These are phyloP conservation scores for Pseudocercospora fuligena DNA, from an alignment of 2,329 filamentous ascomycete species.

Conservation along the genomic window DNA sequence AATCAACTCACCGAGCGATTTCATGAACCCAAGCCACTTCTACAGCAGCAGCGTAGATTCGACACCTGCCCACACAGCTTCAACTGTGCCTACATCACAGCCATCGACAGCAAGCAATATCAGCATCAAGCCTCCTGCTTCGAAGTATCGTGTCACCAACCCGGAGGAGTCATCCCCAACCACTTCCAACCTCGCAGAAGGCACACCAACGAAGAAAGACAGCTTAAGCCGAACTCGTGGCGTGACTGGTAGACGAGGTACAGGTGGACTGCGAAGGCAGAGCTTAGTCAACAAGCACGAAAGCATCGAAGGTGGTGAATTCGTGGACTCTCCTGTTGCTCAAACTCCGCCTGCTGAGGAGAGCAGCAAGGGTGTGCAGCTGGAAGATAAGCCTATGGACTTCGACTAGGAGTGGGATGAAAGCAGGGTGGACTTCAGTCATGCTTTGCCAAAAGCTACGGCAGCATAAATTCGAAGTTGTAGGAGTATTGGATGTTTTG, in stretches of 20 bases:
- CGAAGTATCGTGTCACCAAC: constrained; percentile 22
- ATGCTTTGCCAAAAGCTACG: background rate
- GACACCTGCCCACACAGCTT: constrained; percentile 21
- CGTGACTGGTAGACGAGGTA: constrained; percentile 44
- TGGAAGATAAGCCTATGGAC: constrained; percentile 79
- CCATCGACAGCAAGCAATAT: constrained; percentile 19
- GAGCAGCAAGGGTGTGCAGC: constrained; percentile 62
- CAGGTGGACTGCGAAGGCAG: constrained; percentile 44
- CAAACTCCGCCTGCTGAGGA: constrained; percentile 35
- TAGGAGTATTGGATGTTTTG: background rate
- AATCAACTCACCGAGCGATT: constrained; percentile 35
- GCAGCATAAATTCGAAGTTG: background rate
- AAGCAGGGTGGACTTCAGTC: constrained; percentile 12
- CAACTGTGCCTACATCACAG: constrained; percentile 2
- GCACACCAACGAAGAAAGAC: constrained; percentile 32
- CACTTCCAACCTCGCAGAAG: constrained; percentile 15
- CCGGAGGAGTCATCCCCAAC: constrained; percentile 28
- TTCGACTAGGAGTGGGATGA: constrained; percentile 56
- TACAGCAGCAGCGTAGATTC: constrained; percentile 35
- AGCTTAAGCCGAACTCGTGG: constrained; percentile 22
- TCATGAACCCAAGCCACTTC: constrained; percentile 33
- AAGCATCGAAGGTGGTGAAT: constrained; percentile 24
- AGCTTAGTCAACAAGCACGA: constrained; percentile 40
- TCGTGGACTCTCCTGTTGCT: constrained; percentile 29
- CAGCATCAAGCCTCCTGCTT: constrained; percentile 21